These are phyloP conservation scores for Plasmodium blacklocki DNA, from an alignment of 169 alveolate species.

Conservation along the genomic window DNA sequence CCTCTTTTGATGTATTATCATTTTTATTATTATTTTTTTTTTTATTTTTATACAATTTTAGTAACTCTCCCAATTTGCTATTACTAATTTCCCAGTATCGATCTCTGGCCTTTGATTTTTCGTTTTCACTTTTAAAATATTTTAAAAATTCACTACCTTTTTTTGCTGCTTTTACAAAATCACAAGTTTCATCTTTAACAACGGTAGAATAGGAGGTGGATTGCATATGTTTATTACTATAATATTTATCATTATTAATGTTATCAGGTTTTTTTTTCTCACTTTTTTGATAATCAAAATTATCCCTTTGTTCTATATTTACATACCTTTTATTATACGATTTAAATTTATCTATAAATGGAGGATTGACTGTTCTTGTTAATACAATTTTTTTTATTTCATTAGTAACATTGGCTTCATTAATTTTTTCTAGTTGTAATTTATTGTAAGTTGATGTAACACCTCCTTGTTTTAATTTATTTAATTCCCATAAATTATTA, in stretches of 20 bases:
- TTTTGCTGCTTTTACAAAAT: conserved; percentile 97
- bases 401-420: conserved; percentile 91
- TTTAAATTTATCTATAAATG: conserved; percentile 93
- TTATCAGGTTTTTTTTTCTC: conserved; percentile 85
- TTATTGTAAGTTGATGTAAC: conserved; percentile 86
- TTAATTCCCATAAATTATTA: conserved; percentile 97
- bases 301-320: neutral
- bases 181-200: conserved; percentile 97
- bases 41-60: conserved; percentile 78
- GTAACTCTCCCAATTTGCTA: conserved; percentile 91
- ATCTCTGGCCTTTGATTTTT: conserved; percentile 92
- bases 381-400: conserved; percentile 93
- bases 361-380: conserved; percentile 94
- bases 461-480: conserved; percentile 95
- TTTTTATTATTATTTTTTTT: neutral
- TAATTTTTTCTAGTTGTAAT: conserved; percentile 84
- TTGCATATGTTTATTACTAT: conserved; percentile 80
- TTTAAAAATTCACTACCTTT: conserved; percentile 95
- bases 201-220: conserved; percentile 84
- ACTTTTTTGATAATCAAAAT: conserved; percentile 1
- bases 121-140: conserved; percentile 93
- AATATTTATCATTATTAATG: conserved; percentile 78
- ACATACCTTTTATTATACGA: conserved; percentile 39
- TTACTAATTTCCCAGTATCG: conserved; percentile 96
- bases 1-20: conserved; percentile 28